Evolutionary conservation across 2,329 filamentous ascomycete species (phyloP), one percentile per base, ranked within the genome.

Genomic region (Neoascochyta sp.): DNA sequence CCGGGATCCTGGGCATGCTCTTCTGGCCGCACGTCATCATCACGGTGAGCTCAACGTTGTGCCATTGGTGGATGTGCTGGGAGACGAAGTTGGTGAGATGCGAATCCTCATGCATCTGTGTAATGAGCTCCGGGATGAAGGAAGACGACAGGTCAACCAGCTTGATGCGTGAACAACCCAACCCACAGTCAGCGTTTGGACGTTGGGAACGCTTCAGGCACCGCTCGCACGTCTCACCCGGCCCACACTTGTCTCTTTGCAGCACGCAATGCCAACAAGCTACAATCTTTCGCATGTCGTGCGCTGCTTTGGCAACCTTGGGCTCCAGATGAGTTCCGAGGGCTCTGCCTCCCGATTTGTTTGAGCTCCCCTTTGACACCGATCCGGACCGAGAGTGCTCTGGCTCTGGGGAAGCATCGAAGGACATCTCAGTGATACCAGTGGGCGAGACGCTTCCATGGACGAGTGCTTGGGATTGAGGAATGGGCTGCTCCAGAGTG

Each of bases 201-300:
- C 60, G 50, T 42, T 62, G 47, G 32, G 62, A 43, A 11, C 63
- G 61, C 41, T 66, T 66, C 27, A 54, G 24, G 38, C 61, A 65
- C 28, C 63, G 57, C 29, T 62, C 54, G 35, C 63, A 66, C n/a
- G 45, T 52, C 5, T 58, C 53, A 22, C 64, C 63, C 13, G 59
- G 56, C 5, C 60, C 56, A 40, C 65, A 68, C 53, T 65, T 64
- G 43, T 70, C 69, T 47, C 68, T 57, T 39, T 71, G 68, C 27
- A 72, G 52, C 4, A 62, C 63, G 36, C 69, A 72, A 16, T 66
- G 60, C 69, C 69, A 72, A 34, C 69, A 72, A 7, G 67, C 65
- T 13, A 63, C 63, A 6, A 63, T 58, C 30, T 67, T 66, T 9
- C 69, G 64, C 67, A 70, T 69, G 22, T 62, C 56, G 27, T 65